Base-by-base conservation (phyloP, 1,284 basidiomycete species). In the Cutaneotrichosporon mucoides region DNA sequence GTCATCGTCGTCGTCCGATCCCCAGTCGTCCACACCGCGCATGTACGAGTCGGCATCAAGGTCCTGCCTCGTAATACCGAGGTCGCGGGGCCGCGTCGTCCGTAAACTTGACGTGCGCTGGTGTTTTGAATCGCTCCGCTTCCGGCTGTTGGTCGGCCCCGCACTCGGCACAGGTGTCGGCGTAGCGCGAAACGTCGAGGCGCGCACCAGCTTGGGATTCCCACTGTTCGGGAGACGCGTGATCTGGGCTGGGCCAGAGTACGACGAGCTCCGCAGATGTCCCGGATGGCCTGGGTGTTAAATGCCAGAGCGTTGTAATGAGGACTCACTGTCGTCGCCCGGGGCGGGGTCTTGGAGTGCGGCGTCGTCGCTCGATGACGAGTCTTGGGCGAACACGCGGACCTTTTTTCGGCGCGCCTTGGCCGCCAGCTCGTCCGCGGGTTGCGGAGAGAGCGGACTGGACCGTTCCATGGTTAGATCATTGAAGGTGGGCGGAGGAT, bases 31-130 rank as follows among this genome's bases (percentile, higher is more conserved):
- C 38, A 62, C 57, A 9, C 51, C 47, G 1, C 61, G 60, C 16
- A 60, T 52, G 38, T 59, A 68, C 45, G 50, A 61, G 45, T 68
- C 63, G 13, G 57, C 62, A 15, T 66, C 68, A 64, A 38, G 53
- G 58, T 40, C 55, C 5, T 52, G 53, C 13, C 52, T 24, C 16
- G 33, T 36, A 36, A 37, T 24, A 7, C 11, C 37, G 7, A 55
- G 5, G 4, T 55, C 53, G 9, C 44, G 35, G 11, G 37, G 37
- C 4, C 53, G 45, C 16, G 36, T 16, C 35, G 35, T 10, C 4
- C 53, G 53, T n/a, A 55, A 33, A 10, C 53, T 55, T 10, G 43
- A 13, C 12, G 44, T 38, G 12, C 53, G 44, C 12, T 40, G 35
- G 45, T 55, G 53, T 8, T 38, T 45, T 10, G 49, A 41, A 11